Base-by-base conservation (phyloP, 2,329 filamentous ascomycete species). In the Monosporascus cannonballus region DNA sequence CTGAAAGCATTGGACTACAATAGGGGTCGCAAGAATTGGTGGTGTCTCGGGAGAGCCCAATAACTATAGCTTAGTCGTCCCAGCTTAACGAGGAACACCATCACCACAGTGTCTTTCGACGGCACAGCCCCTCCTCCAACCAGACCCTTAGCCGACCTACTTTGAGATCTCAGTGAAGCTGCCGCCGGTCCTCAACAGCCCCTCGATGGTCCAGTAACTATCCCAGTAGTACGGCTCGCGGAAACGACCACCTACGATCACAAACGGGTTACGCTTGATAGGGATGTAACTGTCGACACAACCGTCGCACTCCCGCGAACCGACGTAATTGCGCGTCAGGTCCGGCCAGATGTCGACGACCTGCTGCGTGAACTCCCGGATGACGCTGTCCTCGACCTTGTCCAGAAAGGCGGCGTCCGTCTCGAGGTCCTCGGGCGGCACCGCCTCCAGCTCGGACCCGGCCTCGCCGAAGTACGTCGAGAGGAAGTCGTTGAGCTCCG, bases 181-280 rank as follows among this genome's bases (percentile, higher is more conserved):
- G 38, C 84, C 85, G 17, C 81, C 77, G 0, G 83, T 87, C 47
- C 84, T 77, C 36, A 87, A 68, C 24, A 88, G 73, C 24, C 85
- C 85, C 67, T 85, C 79, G 47, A 87, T 60, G 48, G 87, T 85
- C 83, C 82, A 86, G 70, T 80, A 87, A 34, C 81, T 84, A 65
- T 87, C 84, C 84, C 84, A 87, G 66, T 87, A 87, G 64, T 87
- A 88, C 2, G 82, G 77, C 67, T 88, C 85, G 36, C 84, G 75
- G 72, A 88, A 88, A 30, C 85, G 81, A n/a, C 85, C 84, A 14
- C 84, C 84, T 3, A 84, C 84, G 17, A 88, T 78, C n/a, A 88
- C 83, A 61, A 88, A 87, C 3, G 83, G 30, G 30, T 34, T 84
- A 53, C 81, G 79, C 61, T 85, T 85, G 54, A 87, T 64, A 6